Evolutionary conservation across 495 filamentous ascomycete genomes (phyloP).

Genomic region (Podospora fimiseda): DNA sequence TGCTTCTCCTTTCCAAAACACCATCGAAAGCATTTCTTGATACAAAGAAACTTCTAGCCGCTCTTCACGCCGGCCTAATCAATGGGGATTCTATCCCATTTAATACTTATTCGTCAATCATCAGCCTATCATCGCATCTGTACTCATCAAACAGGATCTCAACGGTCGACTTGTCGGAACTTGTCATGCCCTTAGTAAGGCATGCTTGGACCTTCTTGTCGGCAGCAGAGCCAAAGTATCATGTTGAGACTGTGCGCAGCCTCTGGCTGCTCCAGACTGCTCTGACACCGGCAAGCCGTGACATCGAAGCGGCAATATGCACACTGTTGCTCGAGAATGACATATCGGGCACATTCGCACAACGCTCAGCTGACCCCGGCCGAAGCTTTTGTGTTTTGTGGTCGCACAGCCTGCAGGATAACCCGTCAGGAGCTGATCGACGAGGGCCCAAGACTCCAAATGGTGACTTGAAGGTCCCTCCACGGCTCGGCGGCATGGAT

Average conservation of each 20-base stretch:
- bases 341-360: slow-evolving; percentile 44
- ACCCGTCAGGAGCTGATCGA: slow-evolving; percentile 37
- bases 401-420: slow-evolving; percentile 70
- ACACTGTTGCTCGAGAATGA: slow-evolving; percentile 59
- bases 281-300: slow-evolving; percentile 40
- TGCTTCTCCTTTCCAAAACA: slow-evolving; percentile 53
- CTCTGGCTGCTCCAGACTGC: slow-evolving; percentile 76
- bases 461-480: slow-evolving; percentile 41
- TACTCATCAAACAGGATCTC: slow-evolving; percentile 53
- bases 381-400: slow-evolving; percentile 67
- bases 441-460: slow-evolving; percentile 43
- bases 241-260: slow-evolving; percentile 82
- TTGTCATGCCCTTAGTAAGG: slow-evolving; percentile 61
- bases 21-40: slow-evolving; percentile 46
- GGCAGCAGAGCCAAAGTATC: slow-evolving; percentile 76
- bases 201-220: slow-evolving; percentile 75
- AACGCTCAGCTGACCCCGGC: slow-evolving; percentile 49
- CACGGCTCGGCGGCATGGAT: slow-evolving; percentile 44
- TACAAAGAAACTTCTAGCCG: slow-evolving; percentile 47
- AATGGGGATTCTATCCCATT: slow-evolving; percentile 34
- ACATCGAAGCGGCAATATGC: slow-evolving; percentile 75
- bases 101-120: slow-evolving; percentile 52
- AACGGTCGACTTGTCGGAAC: slow-evolving; percentile 51
- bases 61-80: slow-evolving; percentile 44
- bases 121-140: slow-evolving; percentile 55